A percentile compares a stretch with the other conserved stretches of the same genome.
Conservation (phyloP, 306 rosid species). For the Gastrolobium bilobum region DNA sequence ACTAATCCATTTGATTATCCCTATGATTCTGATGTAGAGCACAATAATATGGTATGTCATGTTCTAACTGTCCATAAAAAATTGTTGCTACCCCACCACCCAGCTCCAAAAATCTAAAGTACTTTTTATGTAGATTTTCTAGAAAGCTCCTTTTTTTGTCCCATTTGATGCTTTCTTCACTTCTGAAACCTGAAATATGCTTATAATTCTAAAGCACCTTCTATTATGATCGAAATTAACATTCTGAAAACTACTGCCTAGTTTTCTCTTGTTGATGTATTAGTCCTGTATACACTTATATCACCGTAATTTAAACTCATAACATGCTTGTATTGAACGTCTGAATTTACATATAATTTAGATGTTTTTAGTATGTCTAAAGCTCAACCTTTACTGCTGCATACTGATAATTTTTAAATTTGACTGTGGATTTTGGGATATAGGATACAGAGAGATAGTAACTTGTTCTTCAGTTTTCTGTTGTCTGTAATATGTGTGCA, state of each 20-base stretch:
- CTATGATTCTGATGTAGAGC: constrained; percentile 64
- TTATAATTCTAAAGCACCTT: neutral
- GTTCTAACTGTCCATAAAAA: neutral
- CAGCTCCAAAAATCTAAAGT: neutral
- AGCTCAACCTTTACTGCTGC: constrained; percentile 2
- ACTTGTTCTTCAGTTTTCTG: neutral
- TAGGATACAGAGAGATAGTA: neutral
- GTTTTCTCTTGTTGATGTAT: neutral
- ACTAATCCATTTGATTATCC: constrained; percentile 78
- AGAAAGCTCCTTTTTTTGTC: neutral
- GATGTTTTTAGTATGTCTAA: neutral
- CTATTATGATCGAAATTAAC: neutral
- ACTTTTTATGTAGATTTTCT: constrained; percentile 4
- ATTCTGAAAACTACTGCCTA: neutral
- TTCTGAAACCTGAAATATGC: neutral
- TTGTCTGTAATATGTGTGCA: constrained; percentile 28
- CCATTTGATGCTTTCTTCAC: neutral
- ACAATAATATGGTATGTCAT: constrained; percentile 62
- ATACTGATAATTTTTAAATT: constrained; percentile 8
- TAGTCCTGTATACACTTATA: neutral
- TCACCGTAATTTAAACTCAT: neutral
- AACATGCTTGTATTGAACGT: neutral
- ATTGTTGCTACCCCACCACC: neutral
- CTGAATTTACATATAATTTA: constrained; percentile 8
- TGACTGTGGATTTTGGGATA: constrained; percentile 1